Conservation (phyloP, 495 filamentous ascomycete genomes). For the Letharia lupina region DNA sequence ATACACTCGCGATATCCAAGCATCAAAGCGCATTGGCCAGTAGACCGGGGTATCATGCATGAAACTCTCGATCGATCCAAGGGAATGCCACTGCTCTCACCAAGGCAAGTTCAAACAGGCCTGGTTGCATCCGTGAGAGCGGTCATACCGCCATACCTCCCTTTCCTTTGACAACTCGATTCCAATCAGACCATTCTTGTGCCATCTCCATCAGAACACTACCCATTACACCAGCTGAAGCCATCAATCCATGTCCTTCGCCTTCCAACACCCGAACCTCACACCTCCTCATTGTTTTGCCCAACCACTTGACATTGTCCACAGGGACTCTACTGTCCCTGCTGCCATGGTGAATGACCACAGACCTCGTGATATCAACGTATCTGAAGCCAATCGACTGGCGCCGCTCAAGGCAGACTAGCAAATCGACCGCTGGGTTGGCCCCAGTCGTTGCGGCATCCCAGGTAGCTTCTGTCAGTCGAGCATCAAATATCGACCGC, state of each 20-base stretch:
- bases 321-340: slow-evolving; percentile 87
- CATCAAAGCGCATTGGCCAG: slow-evolving; percentile 7
- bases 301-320: slow-evolving; percentile 91
- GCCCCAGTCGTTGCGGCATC: slow-evolving; percentile 84
- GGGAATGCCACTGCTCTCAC: not conserved
- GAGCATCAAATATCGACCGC: slow-evolving; percentile 70
- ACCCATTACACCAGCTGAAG: slow-evolving; percentile 86
- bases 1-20: not conserved
- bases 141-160: slow-evolving; percentile 17
- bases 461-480: slow-evolving; percentile 89
- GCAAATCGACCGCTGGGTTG: slow-evolving; percentile 86
- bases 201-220: slow-evolving; percentile 87
- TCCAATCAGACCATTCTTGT: slow-evolving; percentile 93
- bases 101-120: not conserved
- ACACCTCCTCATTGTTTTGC: slow-evolving; percentile 83
- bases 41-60: slow-evolving; percentile 14
- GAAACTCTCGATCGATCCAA: slow-evolving; percentile 2
- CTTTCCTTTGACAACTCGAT: slow-evolving; percentile 49
- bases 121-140: not conserved
- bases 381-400: slow-evolving; percentile 95
- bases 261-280: slow-evolving; percentile 87
- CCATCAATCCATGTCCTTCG: slow-evolving; percentile 96
- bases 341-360: slow-evolving; percentile 90
- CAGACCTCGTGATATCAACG: slow-evolving; percentile 81
- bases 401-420: slow-evolving; percentile 86